Conservation (phyloP, 140 eudicot genomes). For the Stevia rebaudiana region DNA sequence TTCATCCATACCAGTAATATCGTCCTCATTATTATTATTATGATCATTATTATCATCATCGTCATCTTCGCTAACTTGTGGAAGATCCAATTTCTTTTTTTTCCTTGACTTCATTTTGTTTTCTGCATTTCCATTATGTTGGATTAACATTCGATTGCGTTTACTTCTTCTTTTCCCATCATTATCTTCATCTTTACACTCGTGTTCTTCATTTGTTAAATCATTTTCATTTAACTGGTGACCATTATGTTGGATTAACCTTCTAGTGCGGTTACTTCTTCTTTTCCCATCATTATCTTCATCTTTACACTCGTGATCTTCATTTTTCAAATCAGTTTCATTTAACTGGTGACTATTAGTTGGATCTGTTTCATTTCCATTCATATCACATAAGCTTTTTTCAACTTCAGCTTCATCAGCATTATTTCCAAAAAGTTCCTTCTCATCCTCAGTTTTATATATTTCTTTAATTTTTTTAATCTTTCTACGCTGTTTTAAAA, state of each 20-base stretch:
- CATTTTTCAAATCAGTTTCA: constrained; percentile 4
- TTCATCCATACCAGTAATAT: constrained; percentile 14
- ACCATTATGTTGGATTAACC: constrained; percentile 6
- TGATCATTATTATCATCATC: neutral
- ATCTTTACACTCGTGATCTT: constrained; percentile 3
- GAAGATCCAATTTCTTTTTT: neutral
- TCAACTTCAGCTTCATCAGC: neutral
- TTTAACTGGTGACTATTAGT: constrained; percentile 8
- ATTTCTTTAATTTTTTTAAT: too few relatives aligned
- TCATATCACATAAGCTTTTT: constrained; percentile 4
- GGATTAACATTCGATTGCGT: too few relatives aligned
- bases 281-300: neutral
- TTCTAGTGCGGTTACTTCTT: neutral
- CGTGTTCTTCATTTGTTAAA: constrained; percentile 1
- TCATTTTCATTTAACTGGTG: constrained; percentile 1
- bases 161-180: neutral
- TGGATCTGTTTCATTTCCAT: neutral
- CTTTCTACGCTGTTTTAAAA: neutral
- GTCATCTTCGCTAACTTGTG: constrained; percentile 19
- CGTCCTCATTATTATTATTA: neutral
- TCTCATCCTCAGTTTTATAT: neutral
- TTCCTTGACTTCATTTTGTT: neutral
- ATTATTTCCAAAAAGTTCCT: neutral
- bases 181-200: neutral
- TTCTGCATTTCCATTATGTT: constrained; percentile 1